Conservation (phyloP, 345 rosid species). For the Clarkia xantiana region DNA sequence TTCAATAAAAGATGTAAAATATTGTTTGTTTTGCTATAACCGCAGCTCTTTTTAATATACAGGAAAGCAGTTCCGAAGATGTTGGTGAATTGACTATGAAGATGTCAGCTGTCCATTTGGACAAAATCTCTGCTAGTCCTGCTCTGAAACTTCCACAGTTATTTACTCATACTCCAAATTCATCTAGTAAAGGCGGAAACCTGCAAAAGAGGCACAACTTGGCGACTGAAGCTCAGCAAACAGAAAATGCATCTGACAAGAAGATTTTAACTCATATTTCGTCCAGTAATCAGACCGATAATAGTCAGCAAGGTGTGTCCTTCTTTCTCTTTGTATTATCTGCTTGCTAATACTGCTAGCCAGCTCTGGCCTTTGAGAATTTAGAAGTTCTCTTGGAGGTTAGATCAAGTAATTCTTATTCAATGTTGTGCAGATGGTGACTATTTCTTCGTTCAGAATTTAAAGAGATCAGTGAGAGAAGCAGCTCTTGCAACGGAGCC, state of each 20-base stretch:
- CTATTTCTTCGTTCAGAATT: conserved; percentile 45
- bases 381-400: background rate
- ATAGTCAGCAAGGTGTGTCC: conserved; percentile 46
- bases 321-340: background rate
- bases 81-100: conserved; percentile 53
- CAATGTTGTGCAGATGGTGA: conserved; percentile 47
- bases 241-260: conserved; percentile 45
- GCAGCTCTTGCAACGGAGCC: conserved; percentile 59
- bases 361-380: too few relatives aligned
- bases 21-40: background rate
- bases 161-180: conserved; percentile 80
- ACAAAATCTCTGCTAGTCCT: conserved; percentile 54
- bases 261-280: conserved; percentile 39
- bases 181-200: conserved; percentile 72
- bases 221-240: conserved; percentile 43
- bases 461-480: conserved; percentile 89
- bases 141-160: conserved; percentile 87
- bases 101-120: conserved; percentile 65
- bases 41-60: conserved; percentile 10
- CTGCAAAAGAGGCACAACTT: conserved; percentile 52
- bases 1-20: background rate
- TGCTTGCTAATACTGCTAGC: too few relatives aligned
- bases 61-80: conserved; percentile 71
- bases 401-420: conserved; percentile 7
- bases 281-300: conserved; percentile 30